These are phyloP conservation scores for Anisogramma anomala DNA, from an alignment of 2,329 filamentous ascomycete species.

Conservation along the genomic window DNA sequence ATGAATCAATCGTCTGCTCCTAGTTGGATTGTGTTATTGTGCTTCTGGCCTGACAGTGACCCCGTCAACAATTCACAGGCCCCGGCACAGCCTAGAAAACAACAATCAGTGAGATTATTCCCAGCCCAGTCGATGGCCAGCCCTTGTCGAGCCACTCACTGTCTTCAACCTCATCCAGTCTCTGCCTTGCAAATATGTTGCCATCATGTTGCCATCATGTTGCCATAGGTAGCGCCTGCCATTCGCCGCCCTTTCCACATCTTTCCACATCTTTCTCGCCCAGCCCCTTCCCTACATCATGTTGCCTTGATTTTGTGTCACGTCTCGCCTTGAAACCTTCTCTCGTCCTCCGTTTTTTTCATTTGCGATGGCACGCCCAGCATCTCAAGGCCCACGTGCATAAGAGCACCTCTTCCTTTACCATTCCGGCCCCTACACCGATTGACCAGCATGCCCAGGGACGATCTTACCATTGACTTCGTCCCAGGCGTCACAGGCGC, in stretches of 20 bases:
- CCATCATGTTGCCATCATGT: too few species aligned
- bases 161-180: too few species aligned
- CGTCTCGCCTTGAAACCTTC: neutral
- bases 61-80: neutral
- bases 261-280: neutral
- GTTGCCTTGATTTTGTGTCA: constrained; percentile 14
- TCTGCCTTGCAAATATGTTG: too few species aligned
- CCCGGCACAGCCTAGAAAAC: constrained; percentile 1
- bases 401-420: constrained; percentile 4
- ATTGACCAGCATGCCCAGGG: constrained; percentile 60
- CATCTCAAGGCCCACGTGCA: constrained; percentile 13
- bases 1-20: too few species aligned
- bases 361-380: too few species aligned
- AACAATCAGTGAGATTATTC: constrained; percentile 11
- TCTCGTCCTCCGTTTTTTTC: neutral
- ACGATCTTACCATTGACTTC: constrained; percentile 61
- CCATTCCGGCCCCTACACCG: constrained; percentile 17
- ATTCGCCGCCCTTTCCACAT: neutral
- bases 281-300: constrained; percentile 1
- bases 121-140: constrained; percentile 9
- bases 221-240: too few species aligned
- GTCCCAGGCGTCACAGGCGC: constrained; percentile 55
- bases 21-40: too few species aligned
- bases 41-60: neutral
- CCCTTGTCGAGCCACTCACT: too few species aligned